Conservation (phyloP, 768 basidiomycete species). For the Mrakia frigida region DNA sequence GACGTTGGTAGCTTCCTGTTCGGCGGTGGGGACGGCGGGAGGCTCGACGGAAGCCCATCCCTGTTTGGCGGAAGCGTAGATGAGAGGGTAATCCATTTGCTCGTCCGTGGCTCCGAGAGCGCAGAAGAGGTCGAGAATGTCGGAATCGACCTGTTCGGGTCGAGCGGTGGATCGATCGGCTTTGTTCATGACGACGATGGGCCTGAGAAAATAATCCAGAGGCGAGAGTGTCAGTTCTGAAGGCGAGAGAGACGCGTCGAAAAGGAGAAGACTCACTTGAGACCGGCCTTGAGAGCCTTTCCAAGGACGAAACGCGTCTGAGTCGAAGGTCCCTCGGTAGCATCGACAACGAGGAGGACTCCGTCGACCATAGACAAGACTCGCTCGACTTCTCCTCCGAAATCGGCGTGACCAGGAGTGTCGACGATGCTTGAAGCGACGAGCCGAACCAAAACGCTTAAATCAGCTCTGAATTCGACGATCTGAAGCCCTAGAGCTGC, state of each 20-base stretch:
- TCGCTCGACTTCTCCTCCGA: conserved; percentile 33
- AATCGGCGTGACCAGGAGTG: conserved; percentile 34
- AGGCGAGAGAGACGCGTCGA: not conserved
- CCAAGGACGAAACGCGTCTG: conserved; percentile 41
- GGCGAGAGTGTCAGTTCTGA: no score
- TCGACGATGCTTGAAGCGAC: conserved; percentile 30
- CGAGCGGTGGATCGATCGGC: conserved; percentile 32
- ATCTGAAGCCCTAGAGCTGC: not conserved
- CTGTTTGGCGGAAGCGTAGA: conserved; percentile 34
- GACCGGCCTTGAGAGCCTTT: conserved; percentile 31
- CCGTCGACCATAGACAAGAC: conserved; percentile 33
- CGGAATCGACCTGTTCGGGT: conserved; percentile 32
- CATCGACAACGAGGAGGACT: conserved; percentile 32
- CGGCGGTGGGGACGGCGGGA: conserved; percentile 29
- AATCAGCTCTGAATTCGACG: not conserved
- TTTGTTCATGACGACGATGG: conserved; percentile 35
- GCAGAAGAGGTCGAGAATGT: conserved; percentile 31
- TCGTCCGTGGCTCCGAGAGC: conserved; percentile 32
- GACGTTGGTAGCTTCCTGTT: conserved; percentile 28
- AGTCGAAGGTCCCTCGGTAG: conserved; percentile 32
- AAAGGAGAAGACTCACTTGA: conserved; percentile 13
- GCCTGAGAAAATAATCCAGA: not conserved
- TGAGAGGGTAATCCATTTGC: conserved; percentile 33
- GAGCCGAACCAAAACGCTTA: not conserved
- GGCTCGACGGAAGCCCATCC: conserved; percentile 30